Evolutionary conservation across 768 basidiomycete genomes (phyloP), one percentile per base, ranked within the genome.

Genomic region (Fibroporia radiculosa): DNA sequence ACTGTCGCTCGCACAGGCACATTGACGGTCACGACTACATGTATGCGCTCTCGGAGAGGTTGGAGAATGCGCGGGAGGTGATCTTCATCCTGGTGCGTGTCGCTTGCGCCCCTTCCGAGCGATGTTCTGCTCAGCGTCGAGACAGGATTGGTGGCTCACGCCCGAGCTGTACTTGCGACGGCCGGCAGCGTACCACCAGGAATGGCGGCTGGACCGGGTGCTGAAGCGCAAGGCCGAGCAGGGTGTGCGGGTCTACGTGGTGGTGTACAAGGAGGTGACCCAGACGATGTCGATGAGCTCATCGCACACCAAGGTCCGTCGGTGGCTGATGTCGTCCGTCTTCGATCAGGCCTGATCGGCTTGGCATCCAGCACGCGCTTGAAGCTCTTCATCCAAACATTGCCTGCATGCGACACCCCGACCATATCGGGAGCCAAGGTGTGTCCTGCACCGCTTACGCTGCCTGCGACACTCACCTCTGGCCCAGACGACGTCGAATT

Each of bases 1-100:
- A 41, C 11, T 37, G 40, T 19, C 25, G 27, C 23, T 12, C 14
- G 28, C 12, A 11, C 41, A 79, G 84, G 82, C 91, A 93, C 59
- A 75, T 95, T 37, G 93, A 95, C 55, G 95, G 95, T 0, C 90
- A 96, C 46, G 93, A 98, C 66, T 98, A 95, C 62, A 87, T 97
- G 75, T 97, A 85, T 77, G 93, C 95, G 0, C 60, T 96, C 27
- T 90, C 89, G 1, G 91, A 95, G 65, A 71, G 93, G 64, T 71
- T 97, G n/a, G 85, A 87, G 37, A 75, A 67, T 26, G 88, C 89
- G 2, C 74, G 74, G 47, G 86, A 95, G 57, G 78, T 65, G 24
- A 96, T 98, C 57, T 93, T 90, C 63, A 96, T 98, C 51, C 55
- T 87, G 51, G 93, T 84, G 44, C 5, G 71, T 53, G 18, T 16